These are phyloP conservation scores for Pezicula carpinea DNA, from an alignment of 2,329 filamentous ascomycete species.

Conservation along the genomic window DNA sequence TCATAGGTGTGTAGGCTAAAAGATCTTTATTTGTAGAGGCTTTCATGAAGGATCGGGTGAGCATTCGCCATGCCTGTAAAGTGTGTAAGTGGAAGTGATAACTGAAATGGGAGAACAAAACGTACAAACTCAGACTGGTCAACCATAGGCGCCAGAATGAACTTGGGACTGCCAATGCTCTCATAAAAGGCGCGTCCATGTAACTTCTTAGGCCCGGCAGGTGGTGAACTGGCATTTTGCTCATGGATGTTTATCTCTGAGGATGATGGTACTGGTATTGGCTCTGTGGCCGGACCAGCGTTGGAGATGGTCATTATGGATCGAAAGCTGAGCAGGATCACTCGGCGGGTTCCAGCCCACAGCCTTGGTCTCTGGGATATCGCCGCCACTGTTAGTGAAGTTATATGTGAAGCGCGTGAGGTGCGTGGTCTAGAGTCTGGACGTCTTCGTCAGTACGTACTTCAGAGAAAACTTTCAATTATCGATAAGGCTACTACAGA, in stretches of 20 bases:
- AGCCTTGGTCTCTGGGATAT: constrained; percentile 8
- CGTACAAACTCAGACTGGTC: constrained; percentile 95
- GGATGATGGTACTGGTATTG: constrained; percentile 6
- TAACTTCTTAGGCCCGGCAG: constrained; percentile 47
- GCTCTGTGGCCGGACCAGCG: constrained; percentile 4
- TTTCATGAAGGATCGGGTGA: constrained; percentile 87
- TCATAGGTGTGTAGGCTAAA: constrained; percentile 92
- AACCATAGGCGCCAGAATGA: constrained; percentile 93
- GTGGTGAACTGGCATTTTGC: not conserved
- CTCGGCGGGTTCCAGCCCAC: constrained; percentile 27
- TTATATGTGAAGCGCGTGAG: not conserved
- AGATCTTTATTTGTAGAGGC: constrained; percentile 58
- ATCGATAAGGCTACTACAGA: no score
- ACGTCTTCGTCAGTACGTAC: no score
- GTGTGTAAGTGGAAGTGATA: not conserved
- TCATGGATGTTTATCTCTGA: constrained; percentile 1
- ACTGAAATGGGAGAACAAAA: constrained; percentile 16
- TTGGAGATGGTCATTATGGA: constrained; percentile 15
- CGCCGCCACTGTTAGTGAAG: not conserved
- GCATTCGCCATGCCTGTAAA: constrained; percentile 87
- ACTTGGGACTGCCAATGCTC: constrained; percentile 87
- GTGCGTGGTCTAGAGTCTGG: not conserved
- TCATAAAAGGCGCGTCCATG: constrained; percentile 89
- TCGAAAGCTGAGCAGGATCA: constrained; percentile 5
- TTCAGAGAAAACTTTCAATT: no score